Percentiles rank a stretch among this genome's conserved stretches.
Conservation (phyloP, 192 early-diverging fungal genomes). For the Obelidium mucronatum region DNA sequence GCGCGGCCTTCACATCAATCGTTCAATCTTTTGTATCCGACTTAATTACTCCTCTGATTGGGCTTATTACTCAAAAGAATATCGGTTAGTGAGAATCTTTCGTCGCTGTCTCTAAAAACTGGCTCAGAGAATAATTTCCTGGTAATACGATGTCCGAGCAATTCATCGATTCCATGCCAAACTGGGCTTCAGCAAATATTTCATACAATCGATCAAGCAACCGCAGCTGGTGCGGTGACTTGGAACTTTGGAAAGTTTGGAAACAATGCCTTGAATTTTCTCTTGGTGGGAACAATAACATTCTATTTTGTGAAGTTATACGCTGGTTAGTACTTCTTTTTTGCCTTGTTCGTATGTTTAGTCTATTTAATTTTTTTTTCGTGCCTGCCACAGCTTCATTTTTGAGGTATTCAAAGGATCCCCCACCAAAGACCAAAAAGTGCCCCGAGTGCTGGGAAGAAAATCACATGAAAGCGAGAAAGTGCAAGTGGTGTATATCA, state of each 20-base stretch:
- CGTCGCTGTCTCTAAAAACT: too few species aligned
- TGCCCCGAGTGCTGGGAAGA: not conserved
- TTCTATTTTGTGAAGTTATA: not conserved
- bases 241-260: conserved; percentile 15
- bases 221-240: conserved; percentile 3
- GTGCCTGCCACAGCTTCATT: too few species aligned
- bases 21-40: conserved; percentile 45
- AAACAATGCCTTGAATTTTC: not conserved
- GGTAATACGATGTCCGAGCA: conserved; percentile 22
- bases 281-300: not conserved
- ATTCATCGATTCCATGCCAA: not conserved
- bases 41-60: conserved; percentile 66
- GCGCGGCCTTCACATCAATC: conserved; percentile 59
- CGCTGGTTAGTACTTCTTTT: not conserved
- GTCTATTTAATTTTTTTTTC: too few species aligned
- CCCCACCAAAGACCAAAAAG: not conserved
- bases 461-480: not conserved
- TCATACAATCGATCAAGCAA: not conserved
- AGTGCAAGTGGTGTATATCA: not conserved
- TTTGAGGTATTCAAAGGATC: not conserved
- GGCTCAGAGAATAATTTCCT: conserved; percentile 25
- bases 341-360: too few species aligned
- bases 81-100: too few species aligned
- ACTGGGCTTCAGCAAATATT: not conserved
- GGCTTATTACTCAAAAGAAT: conserved; percentile 55